These are phyloP conservation scores for Magnusiomyces starmeri DNA, from an alignment of 1,139 yeast species.

Conservation along the genomic window DNA sequence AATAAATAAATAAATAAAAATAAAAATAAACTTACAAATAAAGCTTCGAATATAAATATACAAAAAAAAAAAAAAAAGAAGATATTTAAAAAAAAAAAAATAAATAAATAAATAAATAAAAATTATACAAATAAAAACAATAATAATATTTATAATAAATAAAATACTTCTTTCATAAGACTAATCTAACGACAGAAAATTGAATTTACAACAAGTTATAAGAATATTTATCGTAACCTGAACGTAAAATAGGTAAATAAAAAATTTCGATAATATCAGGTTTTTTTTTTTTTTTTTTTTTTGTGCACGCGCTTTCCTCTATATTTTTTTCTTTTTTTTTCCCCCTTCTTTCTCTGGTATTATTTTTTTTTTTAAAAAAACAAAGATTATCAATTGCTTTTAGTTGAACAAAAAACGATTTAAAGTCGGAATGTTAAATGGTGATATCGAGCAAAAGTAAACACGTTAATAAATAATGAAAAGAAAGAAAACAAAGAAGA, in stretches of 20 bases:
- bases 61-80: background rate
- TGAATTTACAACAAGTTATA: no score
- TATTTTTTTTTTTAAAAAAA: background rate
- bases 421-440: no score
- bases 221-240: no score
- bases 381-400: no score
- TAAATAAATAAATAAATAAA: background rate
- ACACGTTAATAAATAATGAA: no score
- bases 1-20: background rate
- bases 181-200: no score
- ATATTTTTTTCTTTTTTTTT: background rate
- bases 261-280: no score
- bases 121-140: background rate
- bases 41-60: background rate
- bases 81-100: constrained; percentile 1
- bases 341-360: background rate
- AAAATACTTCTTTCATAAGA: no score
- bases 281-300: background rate
- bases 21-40: background rate
- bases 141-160: background rate
- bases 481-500: no score
- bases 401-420: background rate
- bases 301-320: no score
- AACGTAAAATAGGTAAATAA: no score
- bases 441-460: no score